Conservation (phyloP, 2,329 filamentous ascomycete species). For the Diplodia sapinea region DNA sequence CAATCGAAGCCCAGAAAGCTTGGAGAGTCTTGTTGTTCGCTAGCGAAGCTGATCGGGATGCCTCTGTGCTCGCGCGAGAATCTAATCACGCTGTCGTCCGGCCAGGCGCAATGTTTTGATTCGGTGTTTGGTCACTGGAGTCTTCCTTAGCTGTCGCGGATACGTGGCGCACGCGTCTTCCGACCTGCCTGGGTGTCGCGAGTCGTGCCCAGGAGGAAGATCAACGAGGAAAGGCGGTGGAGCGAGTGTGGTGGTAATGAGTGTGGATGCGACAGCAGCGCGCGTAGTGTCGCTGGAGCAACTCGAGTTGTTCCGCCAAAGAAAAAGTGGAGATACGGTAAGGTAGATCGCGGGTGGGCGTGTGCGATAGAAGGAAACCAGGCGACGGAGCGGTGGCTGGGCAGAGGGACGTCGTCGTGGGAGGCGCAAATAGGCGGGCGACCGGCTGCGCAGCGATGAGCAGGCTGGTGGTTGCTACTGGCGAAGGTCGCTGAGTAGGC, state of each 20-base stretch:
- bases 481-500: constrained; percentile 25
- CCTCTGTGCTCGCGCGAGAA: constrained; percentile 8
- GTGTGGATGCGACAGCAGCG: constrained; percentile 29
- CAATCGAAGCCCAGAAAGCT: constrained; percentile 24
- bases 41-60: background rate
- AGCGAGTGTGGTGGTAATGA: constrained; percentile 28
- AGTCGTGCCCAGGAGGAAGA: constrained; percentile 8
- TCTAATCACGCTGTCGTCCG: background rate
- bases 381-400: constrained; percentile 18
- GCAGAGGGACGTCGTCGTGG: constrained; percentile 6
- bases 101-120: constrained; percentile 19
- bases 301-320: background rate
- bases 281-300: constrained; percentile 20
- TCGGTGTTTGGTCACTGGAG: background rate
- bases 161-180: constrained; percentile 18
- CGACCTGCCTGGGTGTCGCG: background rate
- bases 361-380: constrained; percentile 25
- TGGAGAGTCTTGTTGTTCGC: constrained; percentile 14
- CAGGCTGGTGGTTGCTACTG: constrained; percentile 13
- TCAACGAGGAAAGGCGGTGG: constrained; percentile 17
- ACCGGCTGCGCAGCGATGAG: constrained; percentile 23
- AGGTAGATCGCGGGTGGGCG: constrained; percentile 2
- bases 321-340: constrained; percentile 7
- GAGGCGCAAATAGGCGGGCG: constrained; percentile 24
- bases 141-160: background rate